These are phyloP conservation scores for Serendipita sp. DNA, from an alignment of 768 basidiomycete genomes.

Conservation along the genomic window DNA sequence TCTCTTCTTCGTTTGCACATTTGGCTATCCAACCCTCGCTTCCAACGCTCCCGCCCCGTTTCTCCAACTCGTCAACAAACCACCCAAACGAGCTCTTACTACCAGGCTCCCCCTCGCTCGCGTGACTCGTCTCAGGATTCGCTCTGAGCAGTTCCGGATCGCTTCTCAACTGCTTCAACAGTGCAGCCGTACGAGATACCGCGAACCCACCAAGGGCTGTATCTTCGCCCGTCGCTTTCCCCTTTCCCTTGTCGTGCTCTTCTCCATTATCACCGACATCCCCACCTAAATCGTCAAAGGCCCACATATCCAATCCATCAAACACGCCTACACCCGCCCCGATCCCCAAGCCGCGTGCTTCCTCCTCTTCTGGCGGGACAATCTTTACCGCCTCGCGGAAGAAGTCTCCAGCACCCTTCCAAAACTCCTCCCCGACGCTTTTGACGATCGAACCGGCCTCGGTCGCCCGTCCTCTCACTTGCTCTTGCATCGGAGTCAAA, in stretches of 20 bases:
- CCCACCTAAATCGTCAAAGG: slow-evolving; percentile 24
- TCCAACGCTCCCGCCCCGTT: neutral
- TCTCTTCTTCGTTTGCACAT: neutral
- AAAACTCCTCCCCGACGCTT: slow-evolving; percentile 25
- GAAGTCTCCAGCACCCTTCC: slow-evolving; percentile 37
- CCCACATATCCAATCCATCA: slow-evolving; percentile 81
- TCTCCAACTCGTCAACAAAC: neutral
- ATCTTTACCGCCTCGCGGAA: slow-evolving; percentile 83
- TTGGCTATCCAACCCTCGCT: neutral
- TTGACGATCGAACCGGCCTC: slow-evolving; percentile 25
- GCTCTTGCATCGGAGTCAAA: slow-evolving; percentile 30
- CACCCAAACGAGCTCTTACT: neutral
- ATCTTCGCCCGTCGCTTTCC: slow-evolving; percentile 25
- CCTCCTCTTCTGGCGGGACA: slow-evolving; percentile 56
- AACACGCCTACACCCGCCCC: slow-evolving; percentile 35
- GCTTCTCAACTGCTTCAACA: slow-evolving; percentile 54
- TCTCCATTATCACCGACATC: slow-evolving; percentile 11
- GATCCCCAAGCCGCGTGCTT: slow-evolving; percentile 8
- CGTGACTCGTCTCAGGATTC: slow-evolving; percentile 32
- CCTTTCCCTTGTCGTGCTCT: slow-evolving; percentile 19
- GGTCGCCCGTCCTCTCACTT: slow-evolving; percentile 48
- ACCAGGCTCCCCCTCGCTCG: neutral
- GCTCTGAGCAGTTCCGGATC: slow-evolving; percentile 60
- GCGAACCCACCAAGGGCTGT: slow-evolving; percentile 42
- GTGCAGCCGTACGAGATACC: slow-evolving; percentile 42